These are phyloP conservation scores for Naegleria fowleri DNA, from an alignment of 208 protist genomes.

Conservation along the genomic window DNA sequence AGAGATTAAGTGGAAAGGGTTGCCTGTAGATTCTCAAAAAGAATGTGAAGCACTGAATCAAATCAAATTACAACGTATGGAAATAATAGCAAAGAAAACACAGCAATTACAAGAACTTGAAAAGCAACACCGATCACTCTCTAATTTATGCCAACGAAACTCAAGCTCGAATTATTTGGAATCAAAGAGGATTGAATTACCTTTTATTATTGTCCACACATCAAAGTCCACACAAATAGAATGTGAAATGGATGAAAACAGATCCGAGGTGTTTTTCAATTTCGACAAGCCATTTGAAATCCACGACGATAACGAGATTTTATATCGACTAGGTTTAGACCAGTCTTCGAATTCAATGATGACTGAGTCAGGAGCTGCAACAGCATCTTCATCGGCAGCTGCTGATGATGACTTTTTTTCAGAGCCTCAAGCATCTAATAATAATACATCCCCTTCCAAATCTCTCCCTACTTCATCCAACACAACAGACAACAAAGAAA, in stretches of 20 bases:
- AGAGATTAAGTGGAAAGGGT: slow-evolving; percentile 59
- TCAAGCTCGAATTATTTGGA: background rate
- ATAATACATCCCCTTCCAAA: background rate
- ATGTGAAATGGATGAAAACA: slow-evolving; percentile 56
- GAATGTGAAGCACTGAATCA: slow-evolving; percentile 28
- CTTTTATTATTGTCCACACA: slow-evolving; percentile 66
- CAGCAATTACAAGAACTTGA: slow-evolving; percentile 36
- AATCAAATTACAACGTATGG: slow-evolving; percentile 32
- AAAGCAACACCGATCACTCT: background rate
- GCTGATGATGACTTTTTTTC: background rate
- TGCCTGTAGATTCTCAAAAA: slow-evolving; percentile 43
- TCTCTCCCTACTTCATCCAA: background rate
- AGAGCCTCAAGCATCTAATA: background rate
- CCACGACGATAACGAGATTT: slow-evolving; percentile 61
- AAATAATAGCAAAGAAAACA: slow-evolving; percentile 41
- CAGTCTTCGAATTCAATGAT: slow-evolving; percentile 60
- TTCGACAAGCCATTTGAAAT: slow-evolving; percentile 64
- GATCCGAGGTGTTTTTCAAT: slow-evolving; percentile 60
- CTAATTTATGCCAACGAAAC: slow-evolving; percentile 7
- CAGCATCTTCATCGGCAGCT: background rate
- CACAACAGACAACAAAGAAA: background rate
- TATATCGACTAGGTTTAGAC: slow-evolving; percentile 34
- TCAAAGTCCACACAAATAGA: slow-evolving; percentile 56
- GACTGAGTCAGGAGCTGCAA: slow-evolving; percentile 55
- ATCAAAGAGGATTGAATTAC: slow-evolving; percentile 38